Evolutionary conservation across 1,284 basidiomycete species (phyloP), one percentile per base, ranked within the genome.

Genomic region (Malassezia obtusa): DNA sequence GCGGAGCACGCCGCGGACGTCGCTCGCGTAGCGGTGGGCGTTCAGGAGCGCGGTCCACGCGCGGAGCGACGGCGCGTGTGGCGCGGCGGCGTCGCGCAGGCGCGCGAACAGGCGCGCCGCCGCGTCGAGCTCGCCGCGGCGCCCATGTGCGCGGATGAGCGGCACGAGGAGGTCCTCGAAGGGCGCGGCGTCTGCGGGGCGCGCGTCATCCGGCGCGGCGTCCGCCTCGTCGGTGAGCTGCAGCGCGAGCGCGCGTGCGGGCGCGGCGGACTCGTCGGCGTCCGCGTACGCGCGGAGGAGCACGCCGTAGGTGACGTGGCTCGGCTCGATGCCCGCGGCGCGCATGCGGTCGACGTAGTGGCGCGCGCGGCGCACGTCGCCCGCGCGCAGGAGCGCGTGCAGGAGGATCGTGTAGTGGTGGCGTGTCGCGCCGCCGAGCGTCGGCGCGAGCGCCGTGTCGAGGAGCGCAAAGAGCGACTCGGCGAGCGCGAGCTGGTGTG

Each of bases 371-470:
- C 71, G 63, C 46, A 78, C 77, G 38, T 85, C 76, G 1, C 82
- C 80, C 0, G 68, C 61, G 17, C 83, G 82, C 40, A 94, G 77
- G 68, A 84, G 85, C 1, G 84, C 87, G 17, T 82, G 79, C 76
- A 96, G 85, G 62, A 96, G 77, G 69, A 89, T 85, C n/a, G 88
- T 89, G 60, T 88, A 80, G 45, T 84, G 78, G 66, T 83, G 85
- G 19, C 75, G 65, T 51, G 77, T 75, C 1, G 78, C 65, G 17
- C 66, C 68, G 21, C 57, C 60, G 8, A 45, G 32, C 19, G 51
- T 17, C 9, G 46, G 26, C 1, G 53, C 53, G 37, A 71, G 43
- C 15, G 39, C 36, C 9, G 31, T 11, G 15, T 73, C 70, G 5
- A 62, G 59, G 37, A 62, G 52, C 5, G 49, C 52, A 40, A 86